Conservation (phyloP, 306 rosid genomes). For the Lupinus albus region DNA sequence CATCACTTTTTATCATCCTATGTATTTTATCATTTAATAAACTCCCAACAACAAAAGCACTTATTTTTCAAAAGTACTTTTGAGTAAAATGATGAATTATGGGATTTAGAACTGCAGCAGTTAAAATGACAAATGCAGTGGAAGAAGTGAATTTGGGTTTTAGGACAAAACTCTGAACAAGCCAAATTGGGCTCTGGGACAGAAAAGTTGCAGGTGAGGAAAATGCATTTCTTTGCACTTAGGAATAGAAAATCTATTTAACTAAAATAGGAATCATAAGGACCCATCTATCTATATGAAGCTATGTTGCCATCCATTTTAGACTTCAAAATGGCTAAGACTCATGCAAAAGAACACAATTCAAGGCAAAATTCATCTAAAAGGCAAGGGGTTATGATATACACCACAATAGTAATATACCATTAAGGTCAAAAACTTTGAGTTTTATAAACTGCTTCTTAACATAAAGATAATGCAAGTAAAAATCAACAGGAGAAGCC, state of each 20-base stretch:
- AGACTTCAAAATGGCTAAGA: slow-evolving; percentile 7
- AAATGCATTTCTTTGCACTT: neutral
- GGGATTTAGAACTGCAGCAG: neutral
- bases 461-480: slow-evolving; percentile 42
- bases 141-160: neutral
- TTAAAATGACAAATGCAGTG: neutral
- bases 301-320: slow-evolving; percentile 34
- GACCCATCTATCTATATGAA: slow-evolving; percentile 36
- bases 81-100: no score
- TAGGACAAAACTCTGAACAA: neutral
- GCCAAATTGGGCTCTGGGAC: neutral
- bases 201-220: neutral
- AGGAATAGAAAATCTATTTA: neutral
- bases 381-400: slow-evolving; percentile 18
- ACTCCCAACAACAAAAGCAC: no score
- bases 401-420: slow-evolving; percentile 29
- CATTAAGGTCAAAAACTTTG: slow-evolving; percentile 47
- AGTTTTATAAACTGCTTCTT: slow-evolving; percentile 34
- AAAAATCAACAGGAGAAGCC: slow-evolving; percentile 52
- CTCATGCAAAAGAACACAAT: slow-evolving; percentile 34
- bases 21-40: no score
- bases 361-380: neutral
- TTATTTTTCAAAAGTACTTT: neutral
- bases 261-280: slow-evolving; percentile 16
- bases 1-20: no score